Base-by-base conservation (phyloP, 2,329 filamentous ascomycete species). In the Claviceps fusiformis region DNA sequence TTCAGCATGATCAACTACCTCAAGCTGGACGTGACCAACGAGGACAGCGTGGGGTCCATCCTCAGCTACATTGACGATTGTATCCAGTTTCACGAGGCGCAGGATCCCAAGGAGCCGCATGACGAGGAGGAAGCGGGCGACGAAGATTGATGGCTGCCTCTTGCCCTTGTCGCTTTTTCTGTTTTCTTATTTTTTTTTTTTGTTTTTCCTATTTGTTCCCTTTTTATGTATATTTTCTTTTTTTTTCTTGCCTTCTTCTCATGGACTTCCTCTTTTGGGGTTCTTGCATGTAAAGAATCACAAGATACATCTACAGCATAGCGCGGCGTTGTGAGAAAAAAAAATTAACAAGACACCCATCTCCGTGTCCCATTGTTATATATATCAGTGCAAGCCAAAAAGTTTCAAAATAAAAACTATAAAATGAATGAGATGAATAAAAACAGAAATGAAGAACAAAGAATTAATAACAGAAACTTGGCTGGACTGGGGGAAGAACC, bases 1-100 rank as follows among this genome's bases (percentile, higher is more conserved):
- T 98, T 96, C 72, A 95, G 90, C 73, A 95, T 98, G 89, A 89
- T 98, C 13, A 95, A 88, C 50, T 98, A 95, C 67, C 75, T 96
- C 56, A 89, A 91, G 72, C 75, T 97, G 48, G 88, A 97, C 65
- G 86, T 85, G 33, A 87, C 93, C 61, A 85, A 95, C 63, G 92
- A 97, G 71, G 90, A 97, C 63, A 97, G 92, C 65, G 84, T 97
- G 4, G 85, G 80, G 1, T 83, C 74, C 65, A 85, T 95, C 31
- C 71, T 96, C 62, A 95, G 89, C 74, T 89, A 95, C 71, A 93
- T 96, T 62, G 91, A 96, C 68, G 89, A 96, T 71, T 87, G 88
- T 33, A 93, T 95, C 61, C 91, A 95, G 68, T 96, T 82, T 68
- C 88, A 95, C 66, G 91, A 96, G 68, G 88, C 90, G 13, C 91